Evolutionary conservation across 2,329 filamentous ascomycete genomes (phyloP), one percentile per base, ranked within the genome.

Genomic region (Monilinia aucupariae): DNA sequence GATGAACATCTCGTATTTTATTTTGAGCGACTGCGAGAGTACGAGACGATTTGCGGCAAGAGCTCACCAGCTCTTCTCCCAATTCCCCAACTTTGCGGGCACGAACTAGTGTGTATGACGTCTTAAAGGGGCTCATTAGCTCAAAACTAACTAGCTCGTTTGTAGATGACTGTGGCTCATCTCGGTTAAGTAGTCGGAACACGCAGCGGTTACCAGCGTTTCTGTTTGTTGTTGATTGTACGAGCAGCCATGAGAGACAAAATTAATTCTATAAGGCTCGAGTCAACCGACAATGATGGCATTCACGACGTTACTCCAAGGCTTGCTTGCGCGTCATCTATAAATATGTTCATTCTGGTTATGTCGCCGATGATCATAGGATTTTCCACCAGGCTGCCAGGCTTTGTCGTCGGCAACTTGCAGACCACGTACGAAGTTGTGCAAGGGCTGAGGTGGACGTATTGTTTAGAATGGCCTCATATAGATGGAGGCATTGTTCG

Each of bases 271-370:
- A n/a, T 39, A 45, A 45, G n/a, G 9, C 17, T 55, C 13, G 27
- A 15, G 22, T 10, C 10, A 27, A 10, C 25, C 45, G 22, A 48
- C 13, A 48, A 5, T 6, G 12, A 45, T 25, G 41, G 22, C 41
- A 56, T 45, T n/a, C 45, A 39, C 53, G 41, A 55, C 41, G 41
- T 25, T 56, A 22, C 12, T 47, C 41, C 53, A 56, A 56, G 39
- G 52, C 9, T 55, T 45, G 51, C 41, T 56, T 58, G 54, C 54
- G 41, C 30, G 54, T 47, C 41, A 13, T 58, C 41, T 47, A 58
- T 47, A 34, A 47, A 47, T 47, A 58, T 47, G 41, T 47, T 47
- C 41, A 10, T 25, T 22, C 22, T 27, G 41, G 37, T 7, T 48
- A 25, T 12, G 45, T 27, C 12, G 22, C 9, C 25, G 27, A 27